Conservation (phyloP, 768 basidiomycete genomes). For the Pisolithus albus region DNA sequence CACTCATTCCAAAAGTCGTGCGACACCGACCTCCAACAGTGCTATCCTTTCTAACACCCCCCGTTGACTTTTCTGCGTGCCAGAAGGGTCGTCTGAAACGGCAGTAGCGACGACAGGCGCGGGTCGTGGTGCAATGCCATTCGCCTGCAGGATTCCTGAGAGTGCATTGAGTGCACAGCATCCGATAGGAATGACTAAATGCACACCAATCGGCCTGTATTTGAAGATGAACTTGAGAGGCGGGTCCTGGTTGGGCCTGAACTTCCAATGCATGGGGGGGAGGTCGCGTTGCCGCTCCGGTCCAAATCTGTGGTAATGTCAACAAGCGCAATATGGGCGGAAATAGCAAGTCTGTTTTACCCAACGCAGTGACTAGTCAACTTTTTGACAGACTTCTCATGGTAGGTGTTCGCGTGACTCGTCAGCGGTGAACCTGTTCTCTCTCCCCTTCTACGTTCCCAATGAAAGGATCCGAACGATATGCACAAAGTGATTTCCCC, state of each 20-base stretch:
- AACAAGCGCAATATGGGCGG: neutral
- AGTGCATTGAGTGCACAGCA: neutral
- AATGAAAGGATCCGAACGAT: neutral
- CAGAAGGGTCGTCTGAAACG: neutral
- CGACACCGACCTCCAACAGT: slow-evolving; percentile 4
- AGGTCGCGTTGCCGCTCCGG: neutral
- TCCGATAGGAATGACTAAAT: neutral
- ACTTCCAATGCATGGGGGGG: accelerated
- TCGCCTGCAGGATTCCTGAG: slow-evolving; percentile 14
- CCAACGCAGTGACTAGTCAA: slow-evolving; percentile 12
- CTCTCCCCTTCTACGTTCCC: too few relatives aligned
- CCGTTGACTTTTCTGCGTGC: slow-evolving; percentile 1
- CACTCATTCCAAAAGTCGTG: neutral
- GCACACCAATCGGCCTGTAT: slow-evolving; percentile 11
- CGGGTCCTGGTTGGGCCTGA: slow-evolving; percentile 4
- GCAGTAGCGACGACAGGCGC: neutral
- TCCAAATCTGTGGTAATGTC: slow-evolving; percentile 7
- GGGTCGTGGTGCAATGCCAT: slow-evolving; percentile 11
- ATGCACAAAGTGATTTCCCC: slow-evolving; percentile 11
- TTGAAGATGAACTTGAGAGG: slow-evolving; percentile 14
- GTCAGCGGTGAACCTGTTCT: accelerated
- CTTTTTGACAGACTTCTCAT: slow-evolving; percentile 18
- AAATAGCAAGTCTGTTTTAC: slow-evolving; percentile 3
- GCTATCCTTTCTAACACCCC: neutral
- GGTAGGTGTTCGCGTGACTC: slow-evolving; percentile 4